phyloP scores from a whole-genome alignment of 768 basidiomycete genomes.

The Phaffia australis region DNA sequence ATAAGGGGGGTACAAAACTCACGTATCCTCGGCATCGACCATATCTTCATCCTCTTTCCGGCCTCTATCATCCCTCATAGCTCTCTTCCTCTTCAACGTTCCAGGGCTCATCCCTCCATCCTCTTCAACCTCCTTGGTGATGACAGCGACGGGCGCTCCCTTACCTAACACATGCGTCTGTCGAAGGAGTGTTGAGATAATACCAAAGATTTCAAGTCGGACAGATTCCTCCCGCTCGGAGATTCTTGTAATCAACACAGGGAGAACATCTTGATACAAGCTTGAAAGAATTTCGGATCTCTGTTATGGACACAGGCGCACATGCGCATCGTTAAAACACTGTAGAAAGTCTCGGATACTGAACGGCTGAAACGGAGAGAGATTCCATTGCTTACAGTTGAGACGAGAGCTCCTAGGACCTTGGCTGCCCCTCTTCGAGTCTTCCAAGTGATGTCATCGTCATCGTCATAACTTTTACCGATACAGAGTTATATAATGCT shows the following conservation, averaged over 20 bases:
- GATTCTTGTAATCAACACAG: constrained; percentile 79
- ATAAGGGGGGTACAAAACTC: constrained; percentile 14
- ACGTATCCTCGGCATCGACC: constrained; percentile 33
- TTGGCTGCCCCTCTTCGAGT: constrained; percentile 89
- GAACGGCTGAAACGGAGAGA: neutral
- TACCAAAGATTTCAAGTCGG: constrained; percentile 78
- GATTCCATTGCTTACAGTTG: constrained; percentile 43
- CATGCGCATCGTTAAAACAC: neutral
- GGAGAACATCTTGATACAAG: constrained; percentile 75
- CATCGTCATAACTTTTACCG: constrained; percentile 71
- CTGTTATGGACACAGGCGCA: neutral
- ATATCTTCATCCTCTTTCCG: constrained; percentile 48
- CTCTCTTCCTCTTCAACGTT: constrained; percentile 40
- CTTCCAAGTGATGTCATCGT: constrained; percentile 97
- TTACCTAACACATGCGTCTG: constrained; percentile 76
- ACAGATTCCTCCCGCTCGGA: constrained; percentile 93
- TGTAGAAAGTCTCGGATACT: too few relatives aligned
- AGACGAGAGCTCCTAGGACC: constrained; percentile 69
- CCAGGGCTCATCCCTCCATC: constrained; percentile 20
- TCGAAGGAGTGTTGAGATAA: constrained; percentile 67
- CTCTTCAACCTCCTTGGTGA: constrained; percentile 44
- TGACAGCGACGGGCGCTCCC: constrained; percentile 47
- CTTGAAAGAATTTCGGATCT: constrained; percentile 72
- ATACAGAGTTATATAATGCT: neutral
- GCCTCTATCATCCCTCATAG: constrained; percentile 2